phyloP scores from a whole-genome alignment of 352 stramenopile species.

The Pythium guiyangense region DNA sequence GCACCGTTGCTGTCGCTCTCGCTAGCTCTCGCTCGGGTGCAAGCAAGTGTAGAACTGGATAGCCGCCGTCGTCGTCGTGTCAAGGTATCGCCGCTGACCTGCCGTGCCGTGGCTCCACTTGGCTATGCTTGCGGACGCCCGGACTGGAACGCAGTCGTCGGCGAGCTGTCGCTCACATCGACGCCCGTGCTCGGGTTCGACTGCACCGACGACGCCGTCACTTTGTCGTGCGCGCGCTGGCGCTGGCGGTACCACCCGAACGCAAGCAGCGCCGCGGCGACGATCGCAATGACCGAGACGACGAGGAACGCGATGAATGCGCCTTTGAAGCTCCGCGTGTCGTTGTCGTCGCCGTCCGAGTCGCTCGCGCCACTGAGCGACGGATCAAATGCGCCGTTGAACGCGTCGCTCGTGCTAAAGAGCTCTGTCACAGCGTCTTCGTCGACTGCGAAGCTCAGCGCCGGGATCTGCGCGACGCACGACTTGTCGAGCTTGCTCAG shows the following conservation, averaged over 20 bases:
- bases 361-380: not conserved
- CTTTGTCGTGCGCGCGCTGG: not conserved
- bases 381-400: constrained; percentile 2
- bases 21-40: too few species aligned
- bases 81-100: too few species aligned
- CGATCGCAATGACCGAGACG: constrained; percentile 5
- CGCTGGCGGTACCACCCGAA: constrained; percentile 2
- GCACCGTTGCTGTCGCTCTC: too few species aligned
- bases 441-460: constrained; percentile 22
- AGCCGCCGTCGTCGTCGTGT: too few species aligned
- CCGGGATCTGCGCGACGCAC: constrained; percentile 29
- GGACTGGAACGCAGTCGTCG: too few species aligned
- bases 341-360: not conserved
- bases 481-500: constrained; percentile 33
- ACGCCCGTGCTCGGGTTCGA: too few species aligned
- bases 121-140: too few species aligned
- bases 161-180: too few species aligned
- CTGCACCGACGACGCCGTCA: too few species aligned
- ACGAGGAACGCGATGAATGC: constrained; percentile 13
- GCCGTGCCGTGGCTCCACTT: too few species aligned
- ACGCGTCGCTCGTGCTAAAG: not conserved
- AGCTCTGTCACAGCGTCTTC: not conserved
- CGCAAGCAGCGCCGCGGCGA: constrained; percentile 3
- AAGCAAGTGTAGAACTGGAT: too few species aligned
- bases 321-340: constrained; percentile 4